Base-by-base conservation (phyloP, 1,284 basidiomycete species). In the Wolfiporia cocos region DNA sequence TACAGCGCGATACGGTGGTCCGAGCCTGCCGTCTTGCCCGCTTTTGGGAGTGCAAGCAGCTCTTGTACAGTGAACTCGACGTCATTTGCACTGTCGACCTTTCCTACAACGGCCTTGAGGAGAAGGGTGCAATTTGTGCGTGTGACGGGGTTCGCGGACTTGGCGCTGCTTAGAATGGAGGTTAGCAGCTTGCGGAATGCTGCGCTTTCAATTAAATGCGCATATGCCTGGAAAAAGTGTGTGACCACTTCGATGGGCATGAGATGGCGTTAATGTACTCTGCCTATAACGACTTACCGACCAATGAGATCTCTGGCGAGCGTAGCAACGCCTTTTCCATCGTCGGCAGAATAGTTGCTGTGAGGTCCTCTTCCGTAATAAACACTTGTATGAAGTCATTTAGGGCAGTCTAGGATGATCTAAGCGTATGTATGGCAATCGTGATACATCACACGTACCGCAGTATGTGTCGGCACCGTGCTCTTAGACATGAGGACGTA, bases 1-100 rank as follows among this genome's bases (percentile, higher is more conserved):
- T 89, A 92, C 9, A 97, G 67, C 0, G 83, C 71, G 5, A 81
- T 63, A n/a, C 92, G 82, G 58, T 97, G 91, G 47, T 94, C 92
- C 3, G 87, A 75, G 2, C 89, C 89, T 0, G 82, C 68, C 0
- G 90, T 89, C 68, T 95, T 97, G 23, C 90, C 86, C 0, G 80
- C 64, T 56, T 86, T 84, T 4, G 90, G 86, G 0, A 91, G 71
- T 12, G 68, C 66, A 11, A 92, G 67, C 2, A 93, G 63, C 49
- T 93, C 89, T 9, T 70, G 63, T 2, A 77, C 73, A 4, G 75
- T 73, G 3, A 73, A 51, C 41, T 73, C 70, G 10, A 66, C 42
- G 50, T 67, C 61, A 12, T 64, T 56, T 4, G 63, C 50, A 14
- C 62, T 50, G 7, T 47, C 51, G 22, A 55, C 56, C 20, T 65